These are phyloP conservation scores for Hemerocallis citrina DNA, from an alignment of 106 monocot genomes.

Conservation along the genomic window DNA sequence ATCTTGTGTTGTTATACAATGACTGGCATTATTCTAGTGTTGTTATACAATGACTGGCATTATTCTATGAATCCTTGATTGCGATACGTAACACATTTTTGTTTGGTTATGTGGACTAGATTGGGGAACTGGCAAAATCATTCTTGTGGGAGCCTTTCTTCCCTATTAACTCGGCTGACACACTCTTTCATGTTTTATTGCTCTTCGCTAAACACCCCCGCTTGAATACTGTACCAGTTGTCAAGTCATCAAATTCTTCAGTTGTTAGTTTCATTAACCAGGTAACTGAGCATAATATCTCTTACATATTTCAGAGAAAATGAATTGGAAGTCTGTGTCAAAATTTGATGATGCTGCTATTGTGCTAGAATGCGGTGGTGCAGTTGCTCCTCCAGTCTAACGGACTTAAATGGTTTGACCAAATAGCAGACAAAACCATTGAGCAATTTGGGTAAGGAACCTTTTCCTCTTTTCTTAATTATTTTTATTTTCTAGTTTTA, in stretches of 20 bases:
- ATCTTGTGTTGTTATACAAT: no score
- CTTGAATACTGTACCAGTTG: slow-evolving; percentile 29
- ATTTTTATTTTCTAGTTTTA: no score
- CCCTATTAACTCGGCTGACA: slow-evolving; percentile 19
- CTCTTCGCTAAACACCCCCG: slow-evolving; percentile 36
- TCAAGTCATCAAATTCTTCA: slow-evolving; percentile 22
- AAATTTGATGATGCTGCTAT: background rate
- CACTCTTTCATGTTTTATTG: slow-evolving; percentile 39
- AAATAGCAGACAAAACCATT: slow-evolving; percentile 32
- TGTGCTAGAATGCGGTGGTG: slow-evolving; percentile 26
- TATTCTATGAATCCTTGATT: no score
- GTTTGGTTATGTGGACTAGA: slow-evolving; percentile 13
- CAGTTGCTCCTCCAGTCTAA: slow-evolving; percentile 34
- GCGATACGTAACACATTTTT: no score
- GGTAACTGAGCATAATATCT: slow-evolving; percentile 9
- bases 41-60: no score
- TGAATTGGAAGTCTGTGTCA: background rate
- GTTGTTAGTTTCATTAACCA: slow-evolving; percentile 29
- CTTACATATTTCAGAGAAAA: background rate
- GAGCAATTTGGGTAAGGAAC: slow-evolving; percentile 20
- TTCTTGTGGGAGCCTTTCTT: slow-evolving; percentile 53
- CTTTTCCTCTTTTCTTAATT: no score
- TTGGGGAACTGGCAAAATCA: slow-evolving; percentile 30
- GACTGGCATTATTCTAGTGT: no score
- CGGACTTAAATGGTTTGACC: slow-evolving; percentile 48